phyloP scores from a whole-genome alignment of 2,329 filamentous ascomycete genomes.

The Xylariaceae sp. region DNA sequence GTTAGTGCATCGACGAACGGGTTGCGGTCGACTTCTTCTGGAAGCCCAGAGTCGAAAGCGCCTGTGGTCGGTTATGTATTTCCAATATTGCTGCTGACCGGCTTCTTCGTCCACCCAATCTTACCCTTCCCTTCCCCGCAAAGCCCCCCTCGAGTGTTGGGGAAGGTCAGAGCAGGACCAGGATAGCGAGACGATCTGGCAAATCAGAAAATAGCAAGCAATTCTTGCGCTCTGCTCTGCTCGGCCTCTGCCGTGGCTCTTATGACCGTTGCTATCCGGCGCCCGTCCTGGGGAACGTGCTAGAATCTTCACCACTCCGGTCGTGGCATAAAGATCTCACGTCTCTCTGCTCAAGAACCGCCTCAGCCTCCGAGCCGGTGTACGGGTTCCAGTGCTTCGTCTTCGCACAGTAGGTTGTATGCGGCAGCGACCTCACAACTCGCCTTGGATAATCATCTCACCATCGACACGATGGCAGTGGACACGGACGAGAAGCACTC shows the following conservation, averaged over 20 bases:
- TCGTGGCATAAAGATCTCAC: slow-evolving; percentile 1
- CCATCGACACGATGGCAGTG: slow-evolving; percentile 12
- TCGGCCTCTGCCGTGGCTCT: not conserved
- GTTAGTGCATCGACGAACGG: too few relatives aligned
- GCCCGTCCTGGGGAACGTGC: not conserved
- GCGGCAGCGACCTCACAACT: not conserved
- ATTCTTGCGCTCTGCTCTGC: not conserved
- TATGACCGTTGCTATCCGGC: not conserved
- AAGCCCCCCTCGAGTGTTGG: slow-evolving; percentile 5
- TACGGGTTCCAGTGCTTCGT: too few relatives aligned
- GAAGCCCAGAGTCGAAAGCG: not conserved
- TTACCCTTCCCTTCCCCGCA: slow-evolving; percentile 13
- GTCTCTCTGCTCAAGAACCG: not conserved
- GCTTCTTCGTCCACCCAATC: not conserved
- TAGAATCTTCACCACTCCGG: not conserved
- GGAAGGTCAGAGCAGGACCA: slow-evolving; percentile 5
- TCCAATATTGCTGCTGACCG: not conserved
- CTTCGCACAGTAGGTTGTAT: not conserved
- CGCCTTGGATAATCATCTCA: not conserved
- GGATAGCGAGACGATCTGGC: slow-evolving; percentile 4
- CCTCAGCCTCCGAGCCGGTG: not conserved
- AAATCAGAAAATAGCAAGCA: slow-evolving; percentile 14
- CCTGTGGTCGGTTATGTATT: not conserved
- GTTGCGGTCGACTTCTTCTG: not conserved
- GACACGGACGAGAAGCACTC: slow-evolving; percentile 14